Conservation (phyloP, 768 basidiomycete genomes). For the Tylopilus sp. region DNA sequence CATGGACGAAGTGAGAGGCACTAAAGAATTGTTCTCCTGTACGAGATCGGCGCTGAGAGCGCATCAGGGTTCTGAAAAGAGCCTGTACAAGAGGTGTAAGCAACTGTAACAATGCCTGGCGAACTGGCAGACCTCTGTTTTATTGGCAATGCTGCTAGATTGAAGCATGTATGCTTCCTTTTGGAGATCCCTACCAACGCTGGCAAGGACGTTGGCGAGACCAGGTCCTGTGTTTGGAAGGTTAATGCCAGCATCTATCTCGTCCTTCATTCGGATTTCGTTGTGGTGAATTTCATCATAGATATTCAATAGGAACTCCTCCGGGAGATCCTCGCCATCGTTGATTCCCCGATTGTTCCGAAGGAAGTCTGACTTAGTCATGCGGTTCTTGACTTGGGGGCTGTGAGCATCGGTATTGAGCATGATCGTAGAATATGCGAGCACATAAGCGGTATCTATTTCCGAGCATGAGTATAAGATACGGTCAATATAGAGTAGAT, state of each 20-base stretch:
- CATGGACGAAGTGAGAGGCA: slow-evolving; percentile 94
- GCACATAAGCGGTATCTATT: slow-evolving; percentile 87
- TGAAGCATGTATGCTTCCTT: slow-evolving; percentile 95
- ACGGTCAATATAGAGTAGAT: not conserved
- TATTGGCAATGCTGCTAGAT: slow-evolving; percentile 93
- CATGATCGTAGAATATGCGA: slow-evolving; percentile 93
- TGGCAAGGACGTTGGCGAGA: slow-evolving; percentile 76
- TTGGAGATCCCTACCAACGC: slow-evolving; percentile 91
- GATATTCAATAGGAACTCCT: slow-evolving; percentile 72
- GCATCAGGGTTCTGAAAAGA: slow-evolving; percentile 88
- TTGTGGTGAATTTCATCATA: slow-evolving; percentile 90
- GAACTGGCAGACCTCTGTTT: slow-evolving; percentile 72
- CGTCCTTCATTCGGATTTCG: slow-evolving; percentile 99
- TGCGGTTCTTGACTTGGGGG: slow-evolving; percentile 90
- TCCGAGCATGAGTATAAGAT: slow-evolving; percentile 6
- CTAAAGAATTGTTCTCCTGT: slow-evolving; percentile 88
- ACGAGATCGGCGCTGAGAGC: slow-evolving; percentile 83
- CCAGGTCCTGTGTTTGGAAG: slow-evolving; percentile 57
- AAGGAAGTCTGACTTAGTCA: slow-evolving; percentile 89
- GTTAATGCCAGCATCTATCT: slow-evolving; percentile 59
- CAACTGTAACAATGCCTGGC: not conserved
- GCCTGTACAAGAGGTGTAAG: slow-evolving; percentile 47
- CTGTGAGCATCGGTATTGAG: slow-evolving; percentile 98
- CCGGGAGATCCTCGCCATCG: slow-evolving; percentile 82
- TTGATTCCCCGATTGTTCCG: slow-evolving; percentile 98